Percentiles rank a stretch among this genome's conserved stretches.
These are phyloP conservation scores for Eimeria acervulina DNA, from an alignment of 169 alveolate species.

Conservation along the genomic window DNA sequence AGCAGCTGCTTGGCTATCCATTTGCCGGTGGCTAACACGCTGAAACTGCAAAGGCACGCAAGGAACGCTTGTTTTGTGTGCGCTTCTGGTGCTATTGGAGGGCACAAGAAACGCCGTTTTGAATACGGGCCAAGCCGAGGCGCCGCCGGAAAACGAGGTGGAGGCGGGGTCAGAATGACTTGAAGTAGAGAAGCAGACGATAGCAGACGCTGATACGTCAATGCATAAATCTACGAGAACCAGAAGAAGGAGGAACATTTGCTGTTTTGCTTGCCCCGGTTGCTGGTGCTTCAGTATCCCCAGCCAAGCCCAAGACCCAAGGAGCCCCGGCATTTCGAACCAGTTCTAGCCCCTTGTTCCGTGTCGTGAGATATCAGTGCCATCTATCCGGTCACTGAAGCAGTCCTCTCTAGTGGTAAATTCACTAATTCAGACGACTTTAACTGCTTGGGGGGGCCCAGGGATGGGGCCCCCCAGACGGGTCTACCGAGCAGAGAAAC, in stretches of 20 bases:
- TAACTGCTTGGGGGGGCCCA: not conserved
- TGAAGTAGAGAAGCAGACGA: not conserved
- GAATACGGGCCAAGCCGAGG: not conserved
- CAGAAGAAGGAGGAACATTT: not conserved
- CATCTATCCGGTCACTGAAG: not conserved
- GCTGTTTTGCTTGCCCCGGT: not conserved
- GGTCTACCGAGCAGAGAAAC: not conserved
- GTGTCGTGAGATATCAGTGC: not conserved
- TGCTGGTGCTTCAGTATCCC: constrained; percentile 10
- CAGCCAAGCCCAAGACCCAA: not conserved
- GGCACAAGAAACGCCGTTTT: not conserved
- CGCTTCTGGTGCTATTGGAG: not conserved
- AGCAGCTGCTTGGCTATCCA: not conserved
- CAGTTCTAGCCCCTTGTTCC: constrained; percentile 4
- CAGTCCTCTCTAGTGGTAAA: not conserved
- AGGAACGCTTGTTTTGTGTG: not conserved
- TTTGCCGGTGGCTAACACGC: not conserved
- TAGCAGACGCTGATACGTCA: not conserved
- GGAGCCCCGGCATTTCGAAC: constrained; percentile 11
- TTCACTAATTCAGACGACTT: not conserved
- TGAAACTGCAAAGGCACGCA: not conserved
- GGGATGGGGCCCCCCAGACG: not conserved
- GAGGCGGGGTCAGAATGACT: not conserved
- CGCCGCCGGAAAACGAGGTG: not conserved
- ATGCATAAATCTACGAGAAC: not conserved